Percentiles rank a stretch among this genome's conserved stretches.
Conservation (phyloP, 352 stramenopile genomes). For the Globisporangium cystogenes region DNA sequence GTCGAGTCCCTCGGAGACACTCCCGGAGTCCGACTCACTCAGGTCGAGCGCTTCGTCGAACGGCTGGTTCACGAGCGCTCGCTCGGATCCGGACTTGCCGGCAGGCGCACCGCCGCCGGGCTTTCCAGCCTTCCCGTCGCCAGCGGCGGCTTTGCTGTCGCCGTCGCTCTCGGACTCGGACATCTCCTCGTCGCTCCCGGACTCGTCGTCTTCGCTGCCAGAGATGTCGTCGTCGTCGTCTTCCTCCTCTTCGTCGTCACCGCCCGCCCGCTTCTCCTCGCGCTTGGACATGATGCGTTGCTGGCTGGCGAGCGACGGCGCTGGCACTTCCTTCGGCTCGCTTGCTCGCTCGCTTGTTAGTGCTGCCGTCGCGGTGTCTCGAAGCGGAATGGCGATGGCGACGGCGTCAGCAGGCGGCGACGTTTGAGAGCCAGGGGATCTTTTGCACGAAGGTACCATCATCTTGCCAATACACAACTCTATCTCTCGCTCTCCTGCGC, state of each 20-base stretch:
- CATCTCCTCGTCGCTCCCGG: constrained; percentile 61
- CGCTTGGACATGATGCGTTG: constrained; percentile 53
- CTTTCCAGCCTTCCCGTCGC: constrained; percentile 13
- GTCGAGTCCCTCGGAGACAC: constrained; percentile 36
- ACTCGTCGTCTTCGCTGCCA: constrained; percentile 33
- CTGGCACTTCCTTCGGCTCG: no score
- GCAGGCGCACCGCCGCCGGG: constrained; percentile 6
- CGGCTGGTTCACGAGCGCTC: constrained; percentile 66
- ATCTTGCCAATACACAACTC: no score
- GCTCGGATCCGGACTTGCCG: constrained; percentile 22
- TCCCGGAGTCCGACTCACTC: constrained; percentile 70
- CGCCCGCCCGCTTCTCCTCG: constrained; percentile 42
- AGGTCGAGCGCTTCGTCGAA: constrained; percentile 87
- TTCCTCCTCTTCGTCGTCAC: constrained; percentile 39
- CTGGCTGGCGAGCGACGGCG: no score
- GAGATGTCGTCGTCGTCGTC: constrained; percentile 60
- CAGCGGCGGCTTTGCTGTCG: constrained; percentile 24
- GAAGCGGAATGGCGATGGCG: no score
- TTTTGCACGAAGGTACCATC: no score
- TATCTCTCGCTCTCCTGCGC: neutral
- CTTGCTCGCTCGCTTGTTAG: no score
- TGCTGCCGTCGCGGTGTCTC: no score
- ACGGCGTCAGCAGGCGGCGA: no score
- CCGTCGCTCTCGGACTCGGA: constrained; percentile 59
- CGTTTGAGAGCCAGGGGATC: no score